These are phyloP conservation scores for Datura wrightii DNA, from an alignment of 257 asterid species.

Conservation along the genomic window DNA sequence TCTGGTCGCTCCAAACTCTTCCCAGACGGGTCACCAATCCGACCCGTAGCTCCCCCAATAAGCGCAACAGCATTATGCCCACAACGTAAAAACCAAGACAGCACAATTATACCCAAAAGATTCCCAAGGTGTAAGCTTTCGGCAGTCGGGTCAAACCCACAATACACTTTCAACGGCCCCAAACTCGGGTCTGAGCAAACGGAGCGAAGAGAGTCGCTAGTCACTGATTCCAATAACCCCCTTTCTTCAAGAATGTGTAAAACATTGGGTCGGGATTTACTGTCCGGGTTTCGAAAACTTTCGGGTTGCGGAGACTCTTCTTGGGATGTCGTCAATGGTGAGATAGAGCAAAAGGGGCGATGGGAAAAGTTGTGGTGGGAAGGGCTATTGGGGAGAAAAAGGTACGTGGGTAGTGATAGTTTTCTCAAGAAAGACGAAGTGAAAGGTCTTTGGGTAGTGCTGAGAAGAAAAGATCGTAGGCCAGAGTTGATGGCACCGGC, in stretches of 20 bases:
- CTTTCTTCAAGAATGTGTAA: slow-evolving; percentile 75
- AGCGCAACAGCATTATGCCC: slow-evolving; percentile 80
- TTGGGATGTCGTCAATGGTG: neutral
- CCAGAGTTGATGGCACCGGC: slow-evolving; percentile 23
- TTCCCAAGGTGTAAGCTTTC: slow-evolving; percentile 91
- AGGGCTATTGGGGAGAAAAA: slow-evolving; percentile 19
- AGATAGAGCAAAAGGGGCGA: neutral
- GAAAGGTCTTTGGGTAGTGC: neutral
- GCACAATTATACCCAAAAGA: slow-evolving; percentile 78
- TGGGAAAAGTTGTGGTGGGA: neutral
- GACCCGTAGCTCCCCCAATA: slow-evolving; percentile 94
- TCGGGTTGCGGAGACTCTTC: neutral
- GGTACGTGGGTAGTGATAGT: neutral
- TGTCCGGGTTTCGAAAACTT: neutral
- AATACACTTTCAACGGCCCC: slow-evolving; percentile 67
- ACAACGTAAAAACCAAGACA: slow-evolving; percentile 91
- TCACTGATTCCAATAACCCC: slow-evolving; percentile 77
- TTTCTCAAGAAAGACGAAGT: neutral
- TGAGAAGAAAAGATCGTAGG: slow-evolving; percentile 17
- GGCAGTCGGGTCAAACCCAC: slow-evolving; percentile 98
- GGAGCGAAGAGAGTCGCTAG: slow-evolving; percentile 58
- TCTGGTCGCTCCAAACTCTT: slow-evolving; percentile 82
- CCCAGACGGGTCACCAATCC: slow-evolving; percentile 95
- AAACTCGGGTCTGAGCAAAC: slow-evolving; percentile 38
- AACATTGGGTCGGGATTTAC: slow-evolving; percentile 48